These are phyloP conservation scores for Babesia bovis DNA, from an alignment of 169 alveolate species.

Conservation along the genomic window DNA sequence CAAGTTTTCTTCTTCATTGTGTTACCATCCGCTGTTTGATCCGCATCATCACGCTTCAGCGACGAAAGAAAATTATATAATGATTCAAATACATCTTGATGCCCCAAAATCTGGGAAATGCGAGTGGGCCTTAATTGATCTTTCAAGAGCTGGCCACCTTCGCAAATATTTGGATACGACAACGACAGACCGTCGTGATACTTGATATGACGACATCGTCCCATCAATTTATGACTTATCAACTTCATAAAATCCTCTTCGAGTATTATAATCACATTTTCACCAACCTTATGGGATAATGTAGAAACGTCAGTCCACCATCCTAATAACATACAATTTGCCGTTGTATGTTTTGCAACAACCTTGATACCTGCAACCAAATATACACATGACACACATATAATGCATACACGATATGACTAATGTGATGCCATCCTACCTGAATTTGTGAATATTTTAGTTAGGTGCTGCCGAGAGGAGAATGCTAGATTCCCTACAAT, in stretches of 20 bases:
- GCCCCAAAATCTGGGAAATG: background rate
- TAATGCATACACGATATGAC: background rate
- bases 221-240: background rate
- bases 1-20: background rate
- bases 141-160: conserved; percentile 4
- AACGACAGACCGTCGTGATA: background rate
- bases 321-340: conserved; percentile 17
- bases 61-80: background rate
- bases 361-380: conserved; percentile 8
- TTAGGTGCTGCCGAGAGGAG: conserved; percentile 3
- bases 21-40: background rate
- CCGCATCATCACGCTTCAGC: background rate
- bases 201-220: background rate
- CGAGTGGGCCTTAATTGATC: background rate
- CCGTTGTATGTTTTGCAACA: background rate
- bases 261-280: background rate
- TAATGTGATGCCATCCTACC: background rate
- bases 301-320: conserved; percentile 2
- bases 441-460: conserved; percentile 7
- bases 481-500: conserved; percentile 11
- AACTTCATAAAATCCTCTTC: conserved; percentile 1
- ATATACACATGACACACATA: background rate
- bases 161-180: background rate
- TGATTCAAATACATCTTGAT: conserved; percentile 1
- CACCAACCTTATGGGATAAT: background rate